These are phyloP conservation scores for Fimicolochytrium jonesii DNA, from an alignment of 192 early-diverging fungal genomes.

Conservation along the genomic window DNA sequence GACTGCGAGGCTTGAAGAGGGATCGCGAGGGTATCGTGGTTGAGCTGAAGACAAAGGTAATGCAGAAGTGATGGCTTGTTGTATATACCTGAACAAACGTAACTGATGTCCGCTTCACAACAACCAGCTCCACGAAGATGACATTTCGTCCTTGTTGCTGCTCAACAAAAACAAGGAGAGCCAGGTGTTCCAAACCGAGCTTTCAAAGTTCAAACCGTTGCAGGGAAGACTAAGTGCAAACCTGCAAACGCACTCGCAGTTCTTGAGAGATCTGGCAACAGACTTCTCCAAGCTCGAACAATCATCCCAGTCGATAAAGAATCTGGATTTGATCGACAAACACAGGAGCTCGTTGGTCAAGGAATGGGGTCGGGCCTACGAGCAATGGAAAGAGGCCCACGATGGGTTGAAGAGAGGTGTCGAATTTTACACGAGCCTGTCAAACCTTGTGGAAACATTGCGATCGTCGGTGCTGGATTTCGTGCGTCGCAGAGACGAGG, in stretches of 20 bases:
- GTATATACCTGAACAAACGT: no score
- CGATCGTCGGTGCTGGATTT: constrained; percentile 54
- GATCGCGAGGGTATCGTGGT: constrained; percentile 64
- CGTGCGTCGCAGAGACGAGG: constrained; percentile 52
- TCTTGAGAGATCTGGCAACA: constrained; percentile 69
- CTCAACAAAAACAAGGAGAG: constrained; percentile 80
- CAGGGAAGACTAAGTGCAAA: constrained; percentile 70
- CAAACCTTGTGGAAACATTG: constrained; percentile 53
- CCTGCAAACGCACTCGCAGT: constrained; percentile 65
- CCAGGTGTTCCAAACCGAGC: constrained; percentile 83
- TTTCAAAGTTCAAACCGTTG: constrained; percentile 84
- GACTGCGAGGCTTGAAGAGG: constrained; percentile 63
- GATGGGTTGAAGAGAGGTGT: constrained; percentile 67
- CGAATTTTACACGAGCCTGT: constrained; percentile 65
- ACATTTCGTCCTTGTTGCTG: constrained; percentile 77
- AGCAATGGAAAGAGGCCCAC: constrained; percentile 64
- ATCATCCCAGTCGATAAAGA: constrained; percentile 35
- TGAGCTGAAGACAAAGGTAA: constrained; percentile 73
- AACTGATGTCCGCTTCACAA: no score
- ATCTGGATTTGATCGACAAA: constrained; percentile 61
- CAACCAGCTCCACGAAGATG: constrained; percentile 68
- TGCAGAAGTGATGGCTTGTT: no score
- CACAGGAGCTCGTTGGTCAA: constrained; percentile 65
- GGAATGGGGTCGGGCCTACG: constrained; percentile 58
- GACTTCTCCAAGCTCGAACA: constrained; percentile 61